Base-by-base conservation (phyloP, 495 filamentous ascomycete genomes). In the Xylaria scruposa region DNA sequence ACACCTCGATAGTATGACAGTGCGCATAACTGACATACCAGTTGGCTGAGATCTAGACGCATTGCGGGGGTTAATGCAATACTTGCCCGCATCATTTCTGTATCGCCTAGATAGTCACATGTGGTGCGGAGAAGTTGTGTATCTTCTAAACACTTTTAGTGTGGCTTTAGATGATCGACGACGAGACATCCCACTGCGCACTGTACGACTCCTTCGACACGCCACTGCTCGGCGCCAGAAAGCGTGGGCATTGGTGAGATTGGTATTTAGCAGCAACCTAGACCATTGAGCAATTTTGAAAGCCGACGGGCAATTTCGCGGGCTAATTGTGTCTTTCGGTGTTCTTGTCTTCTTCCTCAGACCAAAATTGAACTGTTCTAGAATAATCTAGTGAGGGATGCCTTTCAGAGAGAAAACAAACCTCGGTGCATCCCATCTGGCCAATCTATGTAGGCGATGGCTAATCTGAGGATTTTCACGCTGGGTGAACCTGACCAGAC, bases 21-120 rank as follows among this genome's bases (percentile, higher is more conserved):
- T 70, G 68, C 59, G 46, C 31, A 68, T 8, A 46, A 17, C 36
- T 33, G 31, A 17, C n/a, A 44, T 56, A 13, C 47, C 44, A 67
- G 60, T 36, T 33, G 17, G 40, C 26, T 13, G 21, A 64, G 61
- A 70, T 70, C 42, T 47, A 36, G 61, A 56, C 59, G 60, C 21
- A 73, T 67, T 70, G 74, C 70, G 76, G 74, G 76, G 68, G 73
- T 72, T 74, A 71, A 36, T 15, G 29, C 8, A 58, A 3, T 72
- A 74, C 76, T 31, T 44, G 10, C 33, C 24, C 4, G 9, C 24
- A 21, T 12, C 21, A 24, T 24, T n/a, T 12, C 1, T 58, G 0
- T 33, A 6, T 24, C 46, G 12, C 31, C 15, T 10, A 2, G 29
- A 24, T n/a, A 6, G 3, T 10, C 3, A n/a, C n/a, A 17, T 0